Base-by-base conservation (phyloP, 164 flowering plant species). In the Warburgia ugandensis region DNA sequence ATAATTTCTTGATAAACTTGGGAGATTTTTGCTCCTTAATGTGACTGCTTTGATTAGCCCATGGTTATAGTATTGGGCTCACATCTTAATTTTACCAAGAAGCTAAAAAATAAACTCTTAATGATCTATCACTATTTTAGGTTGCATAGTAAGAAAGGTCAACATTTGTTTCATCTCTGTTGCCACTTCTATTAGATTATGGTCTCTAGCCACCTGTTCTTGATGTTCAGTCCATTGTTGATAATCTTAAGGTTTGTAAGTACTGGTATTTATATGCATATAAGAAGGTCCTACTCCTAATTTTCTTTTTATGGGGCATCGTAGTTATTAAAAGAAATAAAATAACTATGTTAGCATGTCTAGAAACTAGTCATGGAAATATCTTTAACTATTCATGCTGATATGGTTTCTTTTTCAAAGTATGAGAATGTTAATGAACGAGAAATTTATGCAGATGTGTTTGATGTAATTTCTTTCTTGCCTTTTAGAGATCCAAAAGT, bases 161-260 rank as follows among this genome's bases (percentile, higher is more conserved):
- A 43, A 86, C 77, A 37, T 89, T 80, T 66, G 76, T 86, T 14
- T 77, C 92, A 50, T 82, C 79, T 41, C 69, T 94, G 64, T 60
- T 89, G 65, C 97, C 97, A 57, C 84, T 94, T 62, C 87, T 94
- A 45, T 73, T 78, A 3, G 97, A 89, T 55, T 86, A 89, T 66
- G 78, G 80, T 52, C 69, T 84, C 63, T 87, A 82, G 70, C 99
- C 99, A 54, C 81, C 77, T 29, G 87, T 78, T 60, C 68, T 60
- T 45, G 97, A 94, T 82, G 95, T 97, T 42, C 95, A 84, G 62
- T 86, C 97, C 45, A 82, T 94, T 69, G 90, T 84, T 48, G 77
- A 82, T 72, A 77, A 78, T 73, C 73, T 94, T 57, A 94, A 84
- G 97, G 99, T 92, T 37, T 52, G 79, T 36, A 25, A 46, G 5